Percentiles rank a stretch among this genome's conserved stretches.
Conservation (phyloP, 805 yeast species). For the Candida anglica region DNA sequence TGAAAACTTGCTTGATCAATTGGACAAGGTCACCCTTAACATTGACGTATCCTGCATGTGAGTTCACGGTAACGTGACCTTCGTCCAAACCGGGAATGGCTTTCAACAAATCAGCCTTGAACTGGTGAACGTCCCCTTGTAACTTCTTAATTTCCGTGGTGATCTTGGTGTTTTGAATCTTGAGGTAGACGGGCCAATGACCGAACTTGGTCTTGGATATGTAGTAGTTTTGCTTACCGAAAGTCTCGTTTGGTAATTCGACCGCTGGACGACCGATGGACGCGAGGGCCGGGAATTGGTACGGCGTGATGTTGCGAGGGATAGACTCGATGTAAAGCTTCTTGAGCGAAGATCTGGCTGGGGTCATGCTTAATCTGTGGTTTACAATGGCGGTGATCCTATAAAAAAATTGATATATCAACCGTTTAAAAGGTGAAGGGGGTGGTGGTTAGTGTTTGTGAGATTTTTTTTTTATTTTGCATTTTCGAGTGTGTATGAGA, state of each 20-base stretch:
- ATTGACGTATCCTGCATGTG: constrained; percentile 31
- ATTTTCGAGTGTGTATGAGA: no score
- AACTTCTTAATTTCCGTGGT: constrained; percentile 73
- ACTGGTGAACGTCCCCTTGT: constrained; percentile 60
- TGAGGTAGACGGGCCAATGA: constrained; percentile 78
- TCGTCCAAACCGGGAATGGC: constrained; percentile 46
- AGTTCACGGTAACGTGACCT: constrained; percentile 29
- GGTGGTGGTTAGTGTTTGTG: no score
- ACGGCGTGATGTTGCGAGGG: constrained; percentile 11
- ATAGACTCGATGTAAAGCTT: constrained; percentile 1
- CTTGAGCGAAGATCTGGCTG: no score
- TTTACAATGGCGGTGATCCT: no score
- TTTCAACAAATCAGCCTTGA: constrained; percentile 62
- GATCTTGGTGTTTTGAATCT: constrained; percentile 58
- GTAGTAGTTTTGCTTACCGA: constrained; percentile 34
- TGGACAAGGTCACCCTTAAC: constrained; percentile 37
- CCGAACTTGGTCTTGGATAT: constrained; percentile 55
- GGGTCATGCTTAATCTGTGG: no score
- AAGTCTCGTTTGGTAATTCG: constrained; percentile 31
- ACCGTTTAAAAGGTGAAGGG: no score
- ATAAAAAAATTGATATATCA: no score
- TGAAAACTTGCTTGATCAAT: constrained; percentile 24
- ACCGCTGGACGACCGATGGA: constrained; percentile 12
- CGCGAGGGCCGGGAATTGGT: constrained; percentile 25
- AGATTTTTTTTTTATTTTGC: no score